These are phyloP conservation scores for Pseudopithomyces maydicus DNA, from an alignment of 2,329 filamentous ascomycete species.

Conservation along the genomic window DNA sequence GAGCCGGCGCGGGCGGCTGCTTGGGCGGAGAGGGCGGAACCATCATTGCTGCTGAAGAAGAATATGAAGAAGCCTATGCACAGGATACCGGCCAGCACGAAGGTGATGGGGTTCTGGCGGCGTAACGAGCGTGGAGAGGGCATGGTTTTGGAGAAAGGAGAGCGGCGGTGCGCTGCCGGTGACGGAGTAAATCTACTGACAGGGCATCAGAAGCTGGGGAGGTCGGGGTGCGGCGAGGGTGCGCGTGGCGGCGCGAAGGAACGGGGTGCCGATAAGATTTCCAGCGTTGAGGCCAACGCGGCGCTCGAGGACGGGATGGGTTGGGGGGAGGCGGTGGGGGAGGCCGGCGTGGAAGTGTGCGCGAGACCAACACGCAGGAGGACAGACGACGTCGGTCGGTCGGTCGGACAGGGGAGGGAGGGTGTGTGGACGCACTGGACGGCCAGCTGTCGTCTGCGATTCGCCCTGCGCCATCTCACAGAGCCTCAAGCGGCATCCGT, in stretches of 20 bases:
- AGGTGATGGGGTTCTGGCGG: slow-evolving; percentile 77
- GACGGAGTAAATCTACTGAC: slow-evolving; percentile 28
- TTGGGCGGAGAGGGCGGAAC: slow-evolving; percentile 53
- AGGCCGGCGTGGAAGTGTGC: neutral
- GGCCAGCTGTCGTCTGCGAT: slow-evolving; percentile 9
- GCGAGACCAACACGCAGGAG: neutral
- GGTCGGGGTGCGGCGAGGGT: slow-evolving; percentile 6
- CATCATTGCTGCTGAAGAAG: slow-evolving; percentile 67
- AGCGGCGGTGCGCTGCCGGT: slow-evolving; percentile 40
- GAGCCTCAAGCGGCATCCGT: slow-evolving; percentile 11
- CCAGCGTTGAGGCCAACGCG: slow-evolving; percentile 25
- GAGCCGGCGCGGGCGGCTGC: slow-evolving; percentile 63
- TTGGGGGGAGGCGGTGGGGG: neutral
- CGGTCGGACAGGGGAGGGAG: neutral
- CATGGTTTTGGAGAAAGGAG: slow-evolving; percentile 49
- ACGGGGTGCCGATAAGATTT: slow-evolving; percentile 32
- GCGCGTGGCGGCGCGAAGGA: slow-evolving; percentile 26
- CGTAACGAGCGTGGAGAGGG: slow-evolving; percentile 70
- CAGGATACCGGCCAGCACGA: slow-evolving; percentile 72
- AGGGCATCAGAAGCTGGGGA: slow-evolving; percentile 39
- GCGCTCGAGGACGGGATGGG: neutral
- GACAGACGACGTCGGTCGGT: neutral
- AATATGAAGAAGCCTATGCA: slow-evolving; percentile 65
- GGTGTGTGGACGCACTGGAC: neutral
- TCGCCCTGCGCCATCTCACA: neutral